Conservation (phyloP, 805 yeast genomes). For the Cyberlindnera veronae region DNA sequence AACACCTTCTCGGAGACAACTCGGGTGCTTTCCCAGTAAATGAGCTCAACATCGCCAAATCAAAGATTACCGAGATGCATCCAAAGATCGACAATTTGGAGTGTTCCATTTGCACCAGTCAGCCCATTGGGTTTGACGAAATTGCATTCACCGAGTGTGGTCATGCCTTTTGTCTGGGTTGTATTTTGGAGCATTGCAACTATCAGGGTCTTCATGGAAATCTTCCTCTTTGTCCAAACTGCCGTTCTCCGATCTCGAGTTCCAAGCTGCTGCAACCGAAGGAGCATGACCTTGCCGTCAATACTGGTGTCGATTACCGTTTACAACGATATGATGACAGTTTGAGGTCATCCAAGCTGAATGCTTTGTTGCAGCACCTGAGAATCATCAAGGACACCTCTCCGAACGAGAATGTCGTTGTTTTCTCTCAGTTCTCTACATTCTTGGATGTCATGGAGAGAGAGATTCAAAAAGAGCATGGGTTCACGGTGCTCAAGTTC, state of each 20-base stretch:
- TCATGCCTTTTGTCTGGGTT: slow-evolving; percentile 72
- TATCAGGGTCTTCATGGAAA: slow-evolving; percentile 52
- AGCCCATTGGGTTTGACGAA: slow-evolving; percentile 52
- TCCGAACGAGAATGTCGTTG: slow-evolving; percentile 72
- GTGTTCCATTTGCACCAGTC: slow-evolving; percentile 81
- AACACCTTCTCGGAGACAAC: slow-evolving; percentile 13
- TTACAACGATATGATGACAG: slow-evolving; percentile 26
- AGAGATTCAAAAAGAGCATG: slow-evolving; percentile 48
- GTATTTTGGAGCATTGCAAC: slow-evolving; percentile 70
- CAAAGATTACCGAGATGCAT: slow-evolving; percentile 32
- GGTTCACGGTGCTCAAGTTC: slow-evolving; percentile 60
- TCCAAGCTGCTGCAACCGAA: slow-evolving; percentile 37
- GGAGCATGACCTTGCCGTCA: slow-evolving; percentile 20
- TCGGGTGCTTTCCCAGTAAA: slow-evolving; percentile 10
- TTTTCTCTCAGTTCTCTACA: slow-evolving; percentile 87
- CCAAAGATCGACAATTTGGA: slow-evolving; percentile 47
- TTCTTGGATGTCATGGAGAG: slow-evolving; percentile 71
- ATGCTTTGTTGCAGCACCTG: slow-evolving; percentile 62
- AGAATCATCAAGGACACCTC: slow-evolving; percentile 48
- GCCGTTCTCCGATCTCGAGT: slow-evolving; percentile 55
- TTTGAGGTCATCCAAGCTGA: slow-evolving; percentile 64
- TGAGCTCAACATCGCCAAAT: slow-evolving; percentile 14
- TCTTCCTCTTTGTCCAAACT: slow-evolving; percentile 66
- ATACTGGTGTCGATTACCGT: slow-evolving; percentile 19
- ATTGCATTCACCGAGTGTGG: slow-evolving; percentile 72